Conservation (phyloP, 345 rosid species). For the Brassica juncea region DNA sequence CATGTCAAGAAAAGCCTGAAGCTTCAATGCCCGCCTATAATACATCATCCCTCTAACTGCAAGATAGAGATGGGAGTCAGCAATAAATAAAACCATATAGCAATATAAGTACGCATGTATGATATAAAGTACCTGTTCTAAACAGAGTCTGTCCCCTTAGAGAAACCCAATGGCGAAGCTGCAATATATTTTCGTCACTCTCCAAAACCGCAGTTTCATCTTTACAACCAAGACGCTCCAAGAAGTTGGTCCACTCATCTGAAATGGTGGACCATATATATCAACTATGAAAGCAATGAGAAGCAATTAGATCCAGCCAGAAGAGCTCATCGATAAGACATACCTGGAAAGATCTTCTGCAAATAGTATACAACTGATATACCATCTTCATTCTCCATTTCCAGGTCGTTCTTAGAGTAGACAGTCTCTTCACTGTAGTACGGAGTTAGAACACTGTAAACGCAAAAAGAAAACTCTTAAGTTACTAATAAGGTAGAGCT, state of each 20-base stretch:
- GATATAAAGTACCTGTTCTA: conserved; percentile 72
- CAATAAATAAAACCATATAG: conserved; percentile 3
- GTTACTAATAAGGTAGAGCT: conserved; percentile 18
- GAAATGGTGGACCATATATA: conserved; percentile 25
- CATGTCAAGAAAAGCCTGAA: conserved; percentile 99
- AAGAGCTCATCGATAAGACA: conserved; percentile 24
- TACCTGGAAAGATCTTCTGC: conserved; percentile 97
- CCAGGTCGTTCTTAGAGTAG: conserved; percentile 86
- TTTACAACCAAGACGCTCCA: conserved; percentile 79
- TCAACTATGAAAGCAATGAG: conserved; percentile 18
- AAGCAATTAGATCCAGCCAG: not conserved
- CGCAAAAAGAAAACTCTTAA: conserved; percentile 11
- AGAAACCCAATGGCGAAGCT: conserved; percentile 97
- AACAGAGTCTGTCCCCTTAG: conserved; percentile 93
- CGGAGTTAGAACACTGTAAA: conserved; percentile 88
- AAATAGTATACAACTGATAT: conserved; percentile 86
- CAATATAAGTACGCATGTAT: conserved; percentile 3
- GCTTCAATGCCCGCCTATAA: conserved; percentile 92
- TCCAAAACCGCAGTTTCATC: conserved; percentile 74
- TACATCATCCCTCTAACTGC: conserved; percentile 99
- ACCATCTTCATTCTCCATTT: conserved; percentile 97
- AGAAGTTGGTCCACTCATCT: conserved; percentile 98
- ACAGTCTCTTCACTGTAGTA: conserved; percentile 98
- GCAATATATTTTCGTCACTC: conserved; percentile 90
- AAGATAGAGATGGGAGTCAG: conserved; percentile 32